Evolutionary conservation across 2,329 filamentous ascomycete species (phyloP), one percentile per base, ranked within the genome.

Genomic region (Ophiocordyceps australis): DNA sequence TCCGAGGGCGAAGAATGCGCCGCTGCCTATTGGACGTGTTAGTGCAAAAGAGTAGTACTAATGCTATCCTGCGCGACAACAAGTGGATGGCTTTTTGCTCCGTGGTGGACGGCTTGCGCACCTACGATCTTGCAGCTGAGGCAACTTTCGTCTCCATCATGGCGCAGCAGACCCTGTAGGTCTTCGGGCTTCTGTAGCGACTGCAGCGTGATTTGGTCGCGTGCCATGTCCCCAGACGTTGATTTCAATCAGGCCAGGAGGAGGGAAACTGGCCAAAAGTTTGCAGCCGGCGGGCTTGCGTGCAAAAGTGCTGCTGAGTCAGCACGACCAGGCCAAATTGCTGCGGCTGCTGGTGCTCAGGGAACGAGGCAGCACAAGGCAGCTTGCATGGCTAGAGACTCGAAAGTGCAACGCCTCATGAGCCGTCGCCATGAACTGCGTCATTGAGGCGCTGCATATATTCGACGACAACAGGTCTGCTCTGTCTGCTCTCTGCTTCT

Each of bases 371-470:
- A n/a, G n/a, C n/a, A n/a, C n/a, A n/a, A n/a, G n/a, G n/a, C n/a
- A n/a, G n/a, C n/a, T n/a, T n/a, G n/a, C n/a, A n/a, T n/a, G n/a
- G n/a, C n/a, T n/a, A n/a, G n/a, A n/a, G n/a, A n/a, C n/a, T n/a
- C n/a, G n/a, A n/a, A n/a, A n/a, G n/a, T n/a, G n/a, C n/a, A n/a
- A n/a, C n/a, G n/a, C n/a, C n/a, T n/a, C n/a, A n/a, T n/a, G n/a
- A n/a, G n/a, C n/a, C n/a, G n/a, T n/a, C n/a, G n/a, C n/a, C 48
- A 86, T 85, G 78, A 80, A 68, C 57, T 73, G 81, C 57, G 72
- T 79, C 46, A 79, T 98, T 46, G 86, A 95, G 62, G 89, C 86
- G 47, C 64, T 98, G 44, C 86, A 95, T 60, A 83, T 98, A 49
- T 94, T 79, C 53, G 85, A 95, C 67, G 85, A 94, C 60, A 73